Conservation (phyloP, 1,284 basidiomycete species). For the Marasmius fiardii region DNA sequence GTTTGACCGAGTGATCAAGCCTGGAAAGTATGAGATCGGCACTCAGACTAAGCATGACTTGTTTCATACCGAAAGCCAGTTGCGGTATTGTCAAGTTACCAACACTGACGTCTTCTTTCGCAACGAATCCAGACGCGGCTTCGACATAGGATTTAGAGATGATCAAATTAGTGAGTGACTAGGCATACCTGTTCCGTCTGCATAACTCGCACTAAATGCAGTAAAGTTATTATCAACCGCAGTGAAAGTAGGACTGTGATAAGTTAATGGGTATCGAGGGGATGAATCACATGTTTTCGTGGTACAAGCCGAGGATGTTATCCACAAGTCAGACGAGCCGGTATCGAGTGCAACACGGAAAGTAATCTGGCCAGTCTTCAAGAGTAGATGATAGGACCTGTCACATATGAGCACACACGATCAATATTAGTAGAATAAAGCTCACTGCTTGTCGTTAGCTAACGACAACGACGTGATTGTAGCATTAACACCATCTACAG, state of each 20-base stretch:
- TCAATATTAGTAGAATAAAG: conserved; percentile 7
- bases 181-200: conserved; percentile 60
- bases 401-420: conserved; percentile 2
- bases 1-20: conserved; percentile 58
- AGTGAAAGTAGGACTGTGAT: conserved; percentile 61
- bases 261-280: conserved; percentile 65
- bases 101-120: conserved; percentile 55
- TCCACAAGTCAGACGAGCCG: conserved; percentile 73
- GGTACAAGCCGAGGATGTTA: conserved; percentile 61
- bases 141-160: conserved; percentile 14
- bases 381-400: conserved; percentile 65
- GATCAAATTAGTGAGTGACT: conserved; percentile 1
- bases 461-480: conserved; percentile 35
- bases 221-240: conserved; percentile 59
- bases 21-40: conserved; percentile 28
- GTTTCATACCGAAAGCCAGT: conserved; percentile 62
- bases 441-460: conserved; percentile 47
- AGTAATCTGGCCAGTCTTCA: conserved; percentile 55
- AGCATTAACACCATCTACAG: conserved; percentile 24
- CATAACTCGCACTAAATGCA: conserved; percentile 54
- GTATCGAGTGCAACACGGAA: conserved; percentile 75
- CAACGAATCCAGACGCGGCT: conserved; percentile 70
- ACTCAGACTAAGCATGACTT: not conserved
- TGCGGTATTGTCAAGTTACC: conserved; percentile 53
- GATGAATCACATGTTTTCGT: conserved; percentile 47